Base-by-base conservation (phyloP, 108 stramenopile genomes). In the Asterionellopsis glacialis region DNA sequence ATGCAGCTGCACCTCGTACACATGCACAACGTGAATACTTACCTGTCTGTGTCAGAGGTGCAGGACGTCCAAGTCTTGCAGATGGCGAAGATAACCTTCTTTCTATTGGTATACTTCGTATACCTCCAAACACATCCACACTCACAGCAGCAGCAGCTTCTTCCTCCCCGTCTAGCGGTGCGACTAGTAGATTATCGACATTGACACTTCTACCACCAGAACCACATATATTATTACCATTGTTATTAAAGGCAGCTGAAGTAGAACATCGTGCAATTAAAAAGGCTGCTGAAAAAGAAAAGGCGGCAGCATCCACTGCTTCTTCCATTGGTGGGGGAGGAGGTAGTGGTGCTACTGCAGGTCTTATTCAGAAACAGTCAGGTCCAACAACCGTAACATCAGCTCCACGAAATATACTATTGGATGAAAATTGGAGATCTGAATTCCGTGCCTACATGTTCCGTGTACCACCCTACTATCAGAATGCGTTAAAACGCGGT, bases 141-240 rank as follows among this genome's bases (percentile, higher is more conserved):
- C 41, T 69, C 41, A 56, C 53, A 14, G 51, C 60, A 10, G 61
- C 68, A 15, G 38, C 57, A 33, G 51, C 25, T 12, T 38, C 57
- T n/a, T n/a, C n/a, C n/a, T n/a, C n/a, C n/a, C n/a, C n/a, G 41
- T 56, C 38, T 64, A 62, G 11, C 54, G 33, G 23, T 15, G 23
- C 13, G 53, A 45, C 59, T 10, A 42, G 25, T 25, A 70, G 64
- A 27, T 44, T 77, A 12, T 73, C 82, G 22, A 87, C 90, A n/a
- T 38, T 91, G 57, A 88, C 86, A 28, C 54, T 91, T 7, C 68
- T 91, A 16, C 90, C 90, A 48, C 90, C 90, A 42, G 90, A 91
- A 63, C 80, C 90, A 11, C 90, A 91, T 48, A 72, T 91, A 47
- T 62, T 91, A 11, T 57, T 91, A 11, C 90, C 90, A 25, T 48